These are phyloP conservation scores for Aspergillus ustus DNA, from an alignment of 2,329 filamentous ascomycete genomes.

Conservation along the genomic window DNA sequence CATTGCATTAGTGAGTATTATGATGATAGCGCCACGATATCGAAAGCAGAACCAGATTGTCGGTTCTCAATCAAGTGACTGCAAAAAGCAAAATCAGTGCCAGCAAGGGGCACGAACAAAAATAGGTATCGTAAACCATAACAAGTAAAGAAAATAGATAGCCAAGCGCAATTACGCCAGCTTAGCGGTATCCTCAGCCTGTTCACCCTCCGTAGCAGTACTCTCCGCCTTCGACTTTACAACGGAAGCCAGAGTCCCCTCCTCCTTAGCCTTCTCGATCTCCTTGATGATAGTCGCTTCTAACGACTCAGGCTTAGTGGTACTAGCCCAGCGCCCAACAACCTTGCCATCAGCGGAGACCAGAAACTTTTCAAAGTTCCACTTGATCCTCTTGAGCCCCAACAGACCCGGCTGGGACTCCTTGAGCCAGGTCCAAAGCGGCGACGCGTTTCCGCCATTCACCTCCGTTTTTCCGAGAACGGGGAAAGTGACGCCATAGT, in stretches of 20 bases:
- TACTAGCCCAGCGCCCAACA: conserved; percentile 83
- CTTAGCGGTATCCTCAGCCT: conserved; percentile 28
- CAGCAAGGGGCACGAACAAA: background rate
- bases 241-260: conserved; percentile 33
- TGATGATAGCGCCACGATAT: conserved; percentile 7
- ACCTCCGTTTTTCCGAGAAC: conserved; percentile 92
- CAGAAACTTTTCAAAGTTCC: conserved; percentile 99
- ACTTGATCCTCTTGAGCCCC: conserved; percentile 91
- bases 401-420: conserved; percentile 76
- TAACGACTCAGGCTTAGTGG: conserved; percentile 80
- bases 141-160: conserved; percentile 7
- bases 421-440: conserved; percentile 78
- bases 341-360: conserved; percentile 85
- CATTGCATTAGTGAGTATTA: conserved; percentile 4
- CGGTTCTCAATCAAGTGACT: background rate
- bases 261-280: conserved; percentile 61
- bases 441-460: conserved; percentile 81
- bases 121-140: conserved; percentile 14
- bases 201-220: background rate
- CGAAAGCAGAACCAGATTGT: background rate
- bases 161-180: conserved; percentile 21
- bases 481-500: conserved; percentile 93
- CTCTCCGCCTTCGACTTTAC: background rate
- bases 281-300: conserved; percentile 77
- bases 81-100: conserved; percentile 1